Conservation (phyloP, 768 basidiomycete genomes). For the Boletus speciosus region DNA sequence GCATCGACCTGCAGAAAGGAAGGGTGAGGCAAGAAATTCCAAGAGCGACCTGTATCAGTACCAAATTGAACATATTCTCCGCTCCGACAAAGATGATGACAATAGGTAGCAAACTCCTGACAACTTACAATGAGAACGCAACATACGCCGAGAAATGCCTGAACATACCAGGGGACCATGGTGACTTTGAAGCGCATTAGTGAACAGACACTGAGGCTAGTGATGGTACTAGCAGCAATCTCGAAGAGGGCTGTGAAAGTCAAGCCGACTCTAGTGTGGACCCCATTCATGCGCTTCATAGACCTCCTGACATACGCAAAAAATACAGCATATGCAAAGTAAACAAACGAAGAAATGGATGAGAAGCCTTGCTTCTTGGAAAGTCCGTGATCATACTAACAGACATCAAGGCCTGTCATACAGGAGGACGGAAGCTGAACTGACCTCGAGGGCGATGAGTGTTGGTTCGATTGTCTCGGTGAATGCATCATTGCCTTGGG, state of each 20-base stretch:
- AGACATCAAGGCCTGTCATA: conserved; percentile 7
- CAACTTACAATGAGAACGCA: conserved; percentile 6
- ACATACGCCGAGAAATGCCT: background rate
- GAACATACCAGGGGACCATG: conserved; percentile 79
- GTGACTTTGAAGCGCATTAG: conserved; percentile 85
- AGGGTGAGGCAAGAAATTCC: conserved; percentile 22
- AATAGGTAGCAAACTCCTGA: conserved; percentile 84
- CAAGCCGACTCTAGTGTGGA: conserved; percentile 88
- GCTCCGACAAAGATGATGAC: conserved; percentile 94
- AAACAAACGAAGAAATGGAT: conserved; percentile 67
- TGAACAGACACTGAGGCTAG: conserved; percentile 89
- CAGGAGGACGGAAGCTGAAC: conserved; percentile 12
- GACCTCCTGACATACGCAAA: conserved; percentile 72
- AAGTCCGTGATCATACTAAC: conserved; percentile 52
- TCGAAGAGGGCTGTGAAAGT: conserved; percentile 93
- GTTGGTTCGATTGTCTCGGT: conserved; percentile 41
- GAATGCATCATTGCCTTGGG: conserved; percentile 35
- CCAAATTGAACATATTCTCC: conserved; percentile 96
- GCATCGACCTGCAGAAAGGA: conserved; percentile 65
- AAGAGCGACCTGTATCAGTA: conserved; percentile 36
- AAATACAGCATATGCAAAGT: conserved; percentile 73
- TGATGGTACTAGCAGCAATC: conserved; percentile 88
- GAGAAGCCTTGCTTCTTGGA: conserved; percentile 48
- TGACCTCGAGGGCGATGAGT: conserved; percentile 45
- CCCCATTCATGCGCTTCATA: conserved; percentile 72